Evolutionary conservation across 129 eudicot species (phyloP).

Genomic region (Flaveria ramosissima): DNA sequence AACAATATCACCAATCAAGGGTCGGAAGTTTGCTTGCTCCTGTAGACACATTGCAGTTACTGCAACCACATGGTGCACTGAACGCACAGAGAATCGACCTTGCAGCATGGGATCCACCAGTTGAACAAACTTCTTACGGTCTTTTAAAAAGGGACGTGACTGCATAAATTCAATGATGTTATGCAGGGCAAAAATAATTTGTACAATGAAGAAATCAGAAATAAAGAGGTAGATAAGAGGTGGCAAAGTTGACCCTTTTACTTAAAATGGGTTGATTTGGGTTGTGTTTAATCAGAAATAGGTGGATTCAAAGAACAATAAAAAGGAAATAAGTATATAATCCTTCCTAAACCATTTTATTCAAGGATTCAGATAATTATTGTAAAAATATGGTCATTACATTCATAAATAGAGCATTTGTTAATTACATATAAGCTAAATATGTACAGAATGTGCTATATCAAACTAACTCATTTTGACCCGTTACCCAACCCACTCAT

Average conservation of each 20-base stretch:
- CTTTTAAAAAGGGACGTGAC: conserved; percentile 67
- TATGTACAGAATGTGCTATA: not conserved
- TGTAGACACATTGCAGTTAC: conserved; percentile 85
- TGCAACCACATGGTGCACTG: conserved; percentile 67
- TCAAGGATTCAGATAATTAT: not conserved
- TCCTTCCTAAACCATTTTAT: not conserved
- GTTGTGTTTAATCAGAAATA: conserved; percentile 2
- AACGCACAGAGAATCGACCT: conserved; percentile 55
- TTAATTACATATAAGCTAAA: not conserved
- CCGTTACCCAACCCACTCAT: not conserved
- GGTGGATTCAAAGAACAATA: not conserved
- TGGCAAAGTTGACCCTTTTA: not conserved
- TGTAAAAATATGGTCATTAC: not conserved
- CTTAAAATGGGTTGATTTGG: not conserved
- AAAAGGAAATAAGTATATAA: not conserved
- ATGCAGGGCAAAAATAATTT: not conserved
- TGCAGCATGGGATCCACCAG: conserved; percentile 66
- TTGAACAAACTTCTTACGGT: conserved; percentile 57
- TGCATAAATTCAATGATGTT: conserved; percentile 27
- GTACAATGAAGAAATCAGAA: not conserved
- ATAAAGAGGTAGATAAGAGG: not conserved
- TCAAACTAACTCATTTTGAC: not conserved
- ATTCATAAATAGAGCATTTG: not conserved
- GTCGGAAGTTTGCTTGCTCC: conserved; percentile 74
- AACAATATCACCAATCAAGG: conserved; percentile 70